These are phyloP conservation scores for Pyrenophora teres DNA, from an alignment of 2,329 filamentous ascomycete genomes.

Conservation along the genomic window DNA sequence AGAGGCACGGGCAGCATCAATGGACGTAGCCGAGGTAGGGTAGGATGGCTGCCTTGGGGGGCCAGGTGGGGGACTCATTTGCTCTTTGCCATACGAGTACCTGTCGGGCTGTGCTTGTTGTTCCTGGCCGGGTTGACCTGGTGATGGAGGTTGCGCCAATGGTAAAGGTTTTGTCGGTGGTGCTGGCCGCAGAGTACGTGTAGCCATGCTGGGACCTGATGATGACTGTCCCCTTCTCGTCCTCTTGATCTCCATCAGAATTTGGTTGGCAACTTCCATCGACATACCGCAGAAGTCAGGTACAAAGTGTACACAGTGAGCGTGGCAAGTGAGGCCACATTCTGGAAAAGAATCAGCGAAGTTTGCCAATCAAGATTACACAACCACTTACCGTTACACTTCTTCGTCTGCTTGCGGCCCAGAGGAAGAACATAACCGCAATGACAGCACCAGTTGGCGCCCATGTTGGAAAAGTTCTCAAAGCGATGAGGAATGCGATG, in stretches of 20 bases:
- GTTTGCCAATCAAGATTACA: background rate
- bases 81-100: slow-evolving; percentile 57
- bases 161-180: slow-evolving; percentile 54
- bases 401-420: slow-evolving; percentile 91
- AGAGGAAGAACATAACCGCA: slow-evolving; percentile 95
- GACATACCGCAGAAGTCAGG: slow-evolving; percentile 99
- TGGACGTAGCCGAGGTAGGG: slow-evolving; percentile 47
- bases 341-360: slow-evolving; percentile 58
- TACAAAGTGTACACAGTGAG: slow-evolving; percentile 89
- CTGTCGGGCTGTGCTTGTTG: slow-evolving; percentile 47
- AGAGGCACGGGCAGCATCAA: slow-evolving; percentile 55
- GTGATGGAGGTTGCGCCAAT: slow-evolving; percentile 38
- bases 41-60: slow-evolving; percentile 50
- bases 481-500: slow-evolving; percentile 98
- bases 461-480: slow-evolving; percentile 94
- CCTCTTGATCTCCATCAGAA: slow-evolving; percentile 81
- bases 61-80: slow-evolving; percentile 41
- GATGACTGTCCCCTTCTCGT: slow-evolving; percentile 71
- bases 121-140: slow-evolving; percentile 48
- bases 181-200: slow-evolving; percentile 25
- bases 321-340: slow-evolving; percentile 89
- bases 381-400: slow-evolving; percentile 73
- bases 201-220: slow-evolving; percentile 57
- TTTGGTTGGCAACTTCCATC: slow-evolving; percentile 95
- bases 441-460: slow-evolving; percentile 99